phyloP scores from a whole-genome alignment of 2,329 filamentous ascomycete species.

The Fusarium robinianum region DNA sequence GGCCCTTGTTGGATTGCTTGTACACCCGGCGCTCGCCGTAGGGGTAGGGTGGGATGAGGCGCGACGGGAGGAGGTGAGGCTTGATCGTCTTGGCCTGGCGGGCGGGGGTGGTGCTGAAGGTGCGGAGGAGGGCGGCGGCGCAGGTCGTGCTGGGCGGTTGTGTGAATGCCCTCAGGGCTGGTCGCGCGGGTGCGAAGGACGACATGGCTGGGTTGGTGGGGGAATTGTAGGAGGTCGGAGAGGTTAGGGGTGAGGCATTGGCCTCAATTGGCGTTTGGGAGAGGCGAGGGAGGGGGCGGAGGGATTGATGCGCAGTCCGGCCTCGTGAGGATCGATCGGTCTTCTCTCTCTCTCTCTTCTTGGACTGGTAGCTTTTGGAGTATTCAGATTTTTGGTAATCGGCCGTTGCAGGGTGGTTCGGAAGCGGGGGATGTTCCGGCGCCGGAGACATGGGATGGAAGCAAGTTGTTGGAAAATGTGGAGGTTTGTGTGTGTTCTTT shows the following conservation, averaged over 20 bases:
- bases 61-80: slow-evolving; percentile 50
- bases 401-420: slow-evolving; percentile 16
- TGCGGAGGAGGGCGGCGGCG: slow-evolving; percentile 17
- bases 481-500: background rate
- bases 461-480: background rate
- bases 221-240: background rate
- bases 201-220: slow-evolving; percentile 22
- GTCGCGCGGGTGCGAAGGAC: slow-evolving; percentile 29
- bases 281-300: slow-evolving; percentile 2
- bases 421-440: slow-evolving; percentile 35
- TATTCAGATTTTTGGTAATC: slow-evolving; percentile 35
- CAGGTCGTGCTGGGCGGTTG: slow-evolving; percentile 14
- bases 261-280: slow-evolving; percentile 26
- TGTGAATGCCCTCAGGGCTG: slow-evolving; percentile 25
- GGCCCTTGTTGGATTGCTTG: slow-evolving; percentile 78
- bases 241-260: slow-evolving; percentile 30
- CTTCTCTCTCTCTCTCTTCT: slow-evolving; percentile 6
- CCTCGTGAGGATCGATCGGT: slow-evolving; percentile 31
- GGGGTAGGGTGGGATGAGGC: slow-evolving; percentile 69
- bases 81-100: slow-evolving; percentile 48
- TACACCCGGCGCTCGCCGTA: slow-evolving; percentile 71
- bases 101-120: slow-evolving; percentile 46
- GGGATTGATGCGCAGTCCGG: slow-evolving; percentile 17
- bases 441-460: slow-evolving; percentile 14
- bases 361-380: slow-evolving; percentile 8